Base-by-base conservation (phyloP, 495 filamentous ascomycete species). In the Hypoxylon fragiforme region DNA sequence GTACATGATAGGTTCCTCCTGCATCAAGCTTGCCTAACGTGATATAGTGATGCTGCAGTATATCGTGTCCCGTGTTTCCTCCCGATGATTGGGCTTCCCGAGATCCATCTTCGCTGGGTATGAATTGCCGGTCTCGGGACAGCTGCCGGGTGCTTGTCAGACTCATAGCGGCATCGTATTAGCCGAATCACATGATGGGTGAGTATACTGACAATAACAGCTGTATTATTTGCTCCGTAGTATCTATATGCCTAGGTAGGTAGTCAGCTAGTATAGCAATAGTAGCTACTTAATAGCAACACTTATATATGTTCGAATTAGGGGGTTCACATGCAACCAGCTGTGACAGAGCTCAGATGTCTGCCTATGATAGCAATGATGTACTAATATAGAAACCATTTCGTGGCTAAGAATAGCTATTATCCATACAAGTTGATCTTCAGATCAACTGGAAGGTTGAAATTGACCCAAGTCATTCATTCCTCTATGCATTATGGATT, bases 351-450 rank as follows among this genome's bases (percentile, higher is more conserved):
- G 11, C 5, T 28, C n/a, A n/a, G n/a, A n/a, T n/a, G n/a, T n/a
- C n/a, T n/a, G n/a, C n/a, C n/a, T n/a, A n/a, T n/a, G n/a, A n/a
- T n/a, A n/a, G n/a, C n/a, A n/a, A 2, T 32, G 8, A 54, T 53
- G 48, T 44, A 39, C 38, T 21, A 40, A 59, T 59, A 48, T 22
- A 54, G 44, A 44, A 50, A 44, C 16, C 11, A 28, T 44, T 50
- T 45, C 30, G 34, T 54, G 41, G 35, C 38, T 21, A 48, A 48
- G 30, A 5, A 40, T 11, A 42, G 11, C 24, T 15, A 14, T n/a
- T 50, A 37, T 60, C 47, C 49, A 43, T 32, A 47, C 43, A 19
- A 58, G 56, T 41, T 44, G 56, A 60, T 60, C 49, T 59, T 48
- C 48, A 59, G 44, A 59, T 59, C 24, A 37, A 37, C 35, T 5